A percentile compares a stretch with the other conserved stretches of the same genome.
These are phyloP conservation scores for Lunularia cruciata DNA, from an alignment of 225 moss, liverwort and hornwort genomes.

Conservation along the genomic window DNA sequence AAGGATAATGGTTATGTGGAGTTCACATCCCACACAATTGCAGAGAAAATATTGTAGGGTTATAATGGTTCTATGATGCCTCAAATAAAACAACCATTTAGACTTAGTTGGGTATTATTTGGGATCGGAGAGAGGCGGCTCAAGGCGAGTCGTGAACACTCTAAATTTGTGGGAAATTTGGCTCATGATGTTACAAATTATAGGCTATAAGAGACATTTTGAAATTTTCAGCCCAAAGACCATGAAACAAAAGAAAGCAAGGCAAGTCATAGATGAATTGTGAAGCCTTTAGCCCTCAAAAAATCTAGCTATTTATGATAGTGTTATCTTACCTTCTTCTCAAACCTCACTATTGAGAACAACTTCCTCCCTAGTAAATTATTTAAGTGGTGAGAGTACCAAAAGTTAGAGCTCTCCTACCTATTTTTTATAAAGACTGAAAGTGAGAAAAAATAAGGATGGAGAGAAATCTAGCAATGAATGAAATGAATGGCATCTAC, in stretches of 20 bases:
- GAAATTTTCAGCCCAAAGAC: no score
- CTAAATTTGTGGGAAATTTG: slow-evolving; percentile 93
- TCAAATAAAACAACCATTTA: slow-evolving; percentile 93
- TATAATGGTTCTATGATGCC: slow-evolving; percentile 98
- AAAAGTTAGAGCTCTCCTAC: no score
- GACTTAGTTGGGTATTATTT: slow-evolving; percentile 95
- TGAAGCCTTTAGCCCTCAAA: no score
- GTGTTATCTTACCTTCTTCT: no score
- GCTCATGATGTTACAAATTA: slow-evolving; percentile 99
- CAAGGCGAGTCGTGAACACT: slow-evolving; percentile 96
- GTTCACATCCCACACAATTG: slow-evolving; percentile 87
- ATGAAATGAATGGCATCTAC: slow-evolving; percentile 97
- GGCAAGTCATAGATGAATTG: no score
- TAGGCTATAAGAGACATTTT: slow-evolving; percentile 97
- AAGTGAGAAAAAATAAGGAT: no score
- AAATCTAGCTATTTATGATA: no score
- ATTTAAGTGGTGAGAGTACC: no score
- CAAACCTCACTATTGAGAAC: no score
- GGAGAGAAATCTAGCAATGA: slow-evolving; percentile 99
- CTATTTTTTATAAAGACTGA: no score
- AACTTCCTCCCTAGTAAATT: no score
- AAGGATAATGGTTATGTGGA: slow-evolving; percentile 97
- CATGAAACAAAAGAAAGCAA: no score
- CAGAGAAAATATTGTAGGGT: slow-evolving; percentile 83
- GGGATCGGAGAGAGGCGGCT: slow-evolving; percentile 95